phyloP scores from a whole-genome alignment of 2,329 filamentous ascomycete genomes.

The Colletotrichum orbiculare region DNA sequence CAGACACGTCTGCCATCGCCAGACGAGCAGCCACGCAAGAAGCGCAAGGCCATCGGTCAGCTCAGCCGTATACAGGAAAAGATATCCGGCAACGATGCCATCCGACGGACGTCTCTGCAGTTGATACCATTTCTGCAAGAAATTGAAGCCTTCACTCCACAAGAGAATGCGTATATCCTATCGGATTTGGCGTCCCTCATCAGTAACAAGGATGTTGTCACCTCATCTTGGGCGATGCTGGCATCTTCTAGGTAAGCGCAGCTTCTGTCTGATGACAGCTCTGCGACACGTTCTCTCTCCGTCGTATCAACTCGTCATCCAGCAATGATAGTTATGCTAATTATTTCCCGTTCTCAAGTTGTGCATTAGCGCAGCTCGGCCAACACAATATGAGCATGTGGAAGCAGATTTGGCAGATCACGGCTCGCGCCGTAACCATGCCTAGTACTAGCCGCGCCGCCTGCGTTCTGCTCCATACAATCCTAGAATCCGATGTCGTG shows the following conservation, averaged over 20 bases:
- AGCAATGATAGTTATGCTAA: too few relatives aligned
- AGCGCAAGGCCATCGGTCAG: conserved; percentile 55
- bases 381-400: conserved; percentile 61
- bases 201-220: conserved; percentile 73
- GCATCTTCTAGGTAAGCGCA: conserved; percentile 77
- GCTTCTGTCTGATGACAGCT: too few relatives aligned
- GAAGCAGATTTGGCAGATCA: conserved; percentile 81
- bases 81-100: conserved; percentile 56
- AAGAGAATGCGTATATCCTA: conserved; percentile 67
- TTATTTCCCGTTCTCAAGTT: conserved; percentile 46
- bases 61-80: conserved; percentile 61
- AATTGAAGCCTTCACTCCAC: conserved; percentile 54
- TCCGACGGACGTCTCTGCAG: conserved; percentile 65
- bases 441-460: conserved; percentile 80
- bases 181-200: conserved; percentile 68
- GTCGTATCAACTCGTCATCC: too few relatives aligned
- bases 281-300: too few relatives aligned
- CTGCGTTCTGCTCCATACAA: conserved; percentile 75
- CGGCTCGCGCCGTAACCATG: conserved; percentile 76
- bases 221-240: conserved; percentile 86
- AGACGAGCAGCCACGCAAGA: conserved; percentile 64
- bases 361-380: conserved; percentile 40
- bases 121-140: conserved; percentile 68
- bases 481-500: conserved; percentile 75
- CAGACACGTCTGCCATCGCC: conserved; percentile 40